These are phyloP conservation scores for Erucastrum elatum DNA, from an alignment of 345 rosid species.

Conservation along the genomic window DNA sequence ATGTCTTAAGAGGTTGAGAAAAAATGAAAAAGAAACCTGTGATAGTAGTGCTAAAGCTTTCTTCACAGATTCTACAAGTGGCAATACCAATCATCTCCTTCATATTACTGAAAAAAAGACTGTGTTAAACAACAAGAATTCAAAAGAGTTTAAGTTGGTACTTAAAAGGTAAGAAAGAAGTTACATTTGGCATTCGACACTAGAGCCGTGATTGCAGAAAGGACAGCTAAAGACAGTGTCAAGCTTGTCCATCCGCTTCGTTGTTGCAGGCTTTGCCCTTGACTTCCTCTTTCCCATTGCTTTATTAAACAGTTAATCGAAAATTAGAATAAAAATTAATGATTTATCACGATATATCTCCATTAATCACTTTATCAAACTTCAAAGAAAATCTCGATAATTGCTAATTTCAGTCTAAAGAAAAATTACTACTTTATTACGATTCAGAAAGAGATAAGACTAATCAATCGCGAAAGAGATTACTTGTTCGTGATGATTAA, in stretches of 20 bases:
- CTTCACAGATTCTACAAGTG: slow-evolving; percentile 77
- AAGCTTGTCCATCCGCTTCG: slow-evolving; percentile 1
- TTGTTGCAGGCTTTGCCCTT: slow-evolving; percentile 57
- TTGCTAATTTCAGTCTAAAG: not conserved
- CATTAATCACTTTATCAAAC: too few relatives aligned
- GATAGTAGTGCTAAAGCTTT: slow-evolving; percentile 81
- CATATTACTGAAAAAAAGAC: slow-evolving; percentile 63
- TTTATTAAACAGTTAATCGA: not conserved
- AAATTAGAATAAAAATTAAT: not conserved
- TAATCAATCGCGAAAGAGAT: too few relatives aligned
- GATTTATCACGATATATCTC: not conserved
- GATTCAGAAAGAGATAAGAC: too few relatives aligned
- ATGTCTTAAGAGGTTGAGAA: too few relatives aligned
- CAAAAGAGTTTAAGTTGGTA: not conserved
- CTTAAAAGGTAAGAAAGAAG: slow-evolving; percentile 15
- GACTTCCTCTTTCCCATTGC: not conserved
- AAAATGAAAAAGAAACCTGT: slow-evolving; percentile 53
- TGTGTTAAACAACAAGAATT: not conserved
- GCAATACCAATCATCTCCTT: slow-evolving; percentile 85
- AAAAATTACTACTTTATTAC: too few relatives aligned
- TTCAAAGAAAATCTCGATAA: not conserved
- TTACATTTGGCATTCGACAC: slow-evolving; percentile 85
- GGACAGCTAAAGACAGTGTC: slow-evolving; percentile 77
- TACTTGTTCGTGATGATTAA: not conserved
- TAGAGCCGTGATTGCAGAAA: slow-evolving; percentile 90